Percentiles rank a stretch among this genome's conserved stretches.
Evolutionary conservation across 768 basidiomycete species (phyloP).

Genomic region (Suillus discolor): DNA sequence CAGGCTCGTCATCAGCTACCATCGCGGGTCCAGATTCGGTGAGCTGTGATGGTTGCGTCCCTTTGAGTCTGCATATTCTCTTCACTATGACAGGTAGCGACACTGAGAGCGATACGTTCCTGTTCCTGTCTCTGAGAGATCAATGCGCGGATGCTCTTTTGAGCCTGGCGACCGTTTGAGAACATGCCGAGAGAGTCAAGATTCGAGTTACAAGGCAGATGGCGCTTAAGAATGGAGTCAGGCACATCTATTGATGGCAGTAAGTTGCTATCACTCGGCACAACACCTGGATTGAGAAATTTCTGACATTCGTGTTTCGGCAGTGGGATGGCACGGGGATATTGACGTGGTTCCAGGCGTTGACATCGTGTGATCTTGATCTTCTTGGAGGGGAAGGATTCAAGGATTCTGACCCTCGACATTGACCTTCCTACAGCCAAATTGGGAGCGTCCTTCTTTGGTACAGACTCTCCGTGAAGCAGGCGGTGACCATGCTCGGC

Average conservation of each 20-base stretch:
- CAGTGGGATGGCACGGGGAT: background rate
- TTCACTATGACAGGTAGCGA: background rate
- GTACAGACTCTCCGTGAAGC: background rate
- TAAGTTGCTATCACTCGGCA: background rate
- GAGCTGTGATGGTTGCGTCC: background rate
- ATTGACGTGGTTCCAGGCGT: background rate
- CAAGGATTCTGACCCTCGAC: background rate
- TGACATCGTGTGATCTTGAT: background rate
- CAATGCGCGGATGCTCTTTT: background rate
- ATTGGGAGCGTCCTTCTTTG: background rate
- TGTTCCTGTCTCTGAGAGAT: background rate
- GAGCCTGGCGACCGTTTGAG: background rate
- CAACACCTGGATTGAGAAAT: background rate
- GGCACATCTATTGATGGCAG: background rate
- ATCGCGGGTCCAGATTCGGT: background rate
- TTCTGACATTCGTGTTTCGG: background rate
- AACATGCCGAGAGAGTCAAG: background rate
- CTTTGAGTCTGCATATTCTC: background rate
- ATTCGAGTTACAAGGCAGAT: background rate
- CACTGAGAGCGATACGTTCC: background rate
- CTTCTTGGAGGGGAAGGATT: background rate
- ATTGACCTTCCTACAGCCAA: background rate
- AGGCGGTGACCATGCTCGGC: background rate
- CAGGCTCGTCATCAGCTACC: background rate
- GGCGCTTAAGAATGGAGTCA: background rate